Conservation (phyloP, 805 yeast genomes). For the Pichia eremophila region DNA sequence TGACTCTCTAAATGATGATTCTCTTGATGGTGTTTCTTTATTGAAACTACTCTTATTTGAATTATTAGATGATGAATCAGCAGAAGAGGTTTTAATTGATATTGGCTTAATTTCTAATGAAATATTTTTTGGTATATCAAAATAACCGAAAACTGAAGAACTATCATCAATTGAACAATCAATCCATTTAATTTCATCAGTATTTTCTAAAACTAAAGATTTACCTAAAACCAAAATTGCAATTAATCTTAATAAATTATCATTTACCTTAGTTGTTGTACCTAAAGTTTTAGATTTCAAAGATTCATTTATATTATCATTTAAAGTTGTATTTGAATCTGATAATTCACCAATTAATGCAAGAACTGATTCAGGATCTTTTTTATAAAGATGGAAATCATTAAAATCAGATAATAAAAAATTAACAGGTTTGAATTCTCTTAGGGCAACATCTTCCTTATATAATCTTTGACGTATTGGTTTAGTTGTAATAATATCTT, state of each 20-base stretch:
- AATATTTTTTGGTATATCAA: background rate
- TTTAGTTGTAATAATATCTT: slow-evolving; percentile 12
- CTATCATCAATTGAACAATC: background rate
- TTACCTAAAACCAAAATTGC: slow-evolving; percentile 28
- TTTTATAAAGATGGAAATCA: slow-evolving; percentile 38
- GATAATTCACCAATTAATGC: slow-evolving; percentile 26
- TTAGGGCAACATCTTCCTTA: slow-evolving; percentile 53
- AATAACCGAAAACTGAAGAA: background rate
- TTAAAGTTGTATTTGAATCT: background rate
- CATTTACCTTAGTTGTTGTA: slow-evolving; percentile 23
- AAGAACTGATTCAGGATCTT: slow-evolving; percentile 20
- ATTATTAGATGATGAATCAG: no score
- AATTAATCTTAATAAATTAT: slow-evolving; percentile 25
- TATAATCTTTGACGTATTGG: slow-evolving; percentile 48
- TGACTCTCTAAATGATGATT: no score
- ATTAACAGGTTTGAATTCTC: slow-evolving; percentile 50
- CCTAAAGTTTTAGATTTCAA: background rate
- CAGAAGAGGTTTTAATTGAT: no score
- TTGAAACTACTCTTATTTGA: no score
- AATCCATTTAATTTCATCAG: slow-evolving; percentile 18
- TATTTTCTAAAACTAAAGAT: slow-evolving; percentile 19
- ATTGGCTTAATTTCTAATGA: background rate
- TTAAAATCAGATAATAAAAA: slow-evolving; percentile 51
- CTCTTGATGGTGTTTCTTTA: no score
- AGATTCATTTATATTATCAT: background rate